A percentile compares a stretch with the other conserved stretches of the same genome.
These are phyloP conservation scores for Jamesozyma hellenica DNA, from an alignment of 805 yeast species.

Conservation along the genomic window DNA sequence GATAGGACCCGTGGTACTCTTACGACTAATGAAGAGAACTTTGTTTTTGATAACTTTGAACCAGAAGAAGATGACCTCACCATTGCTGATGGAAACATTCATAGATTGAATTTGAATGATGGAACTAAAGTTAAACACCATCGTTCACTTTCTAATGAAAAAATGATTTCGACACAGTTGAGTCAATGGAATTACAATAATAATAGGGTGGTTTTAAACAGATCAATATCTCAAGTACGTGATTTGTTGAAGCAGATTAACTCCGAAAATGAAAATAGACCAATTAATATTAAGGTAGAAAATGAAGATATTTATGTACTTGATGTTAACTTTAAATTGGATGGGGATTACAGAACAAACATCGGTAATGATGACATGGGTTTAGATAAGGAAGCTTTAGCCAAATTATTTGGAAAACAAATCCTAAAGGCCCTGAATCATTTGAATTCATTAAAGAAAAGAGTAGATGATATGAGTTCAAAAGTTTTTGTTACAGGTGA, in stretches of 20 bases:
- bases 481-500: conserved; percentile 96
- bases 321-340: conserved; percentile 21
- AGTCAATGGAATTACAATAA: conserved; percentile 72
- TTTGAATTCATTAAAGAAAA: conserved; percentile 56
- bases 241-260: conserved; percentile 43
- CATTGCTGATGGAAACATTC: neutral
- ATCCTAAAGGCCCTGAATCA: conserved; percentile 58
- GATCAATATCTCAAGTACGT: conserved; percentile 46
- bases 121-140: neutral
- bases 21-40: neutral
- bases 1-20: conserved; percentile 5
- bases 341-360: conserved; percentile 11
- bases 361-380: conserved; percentile 36
- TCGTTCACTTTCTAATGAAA: conserved; percentile 12
- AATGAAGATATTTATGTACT: conserved; percentile 21
- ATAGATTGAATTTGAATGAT: neutral
- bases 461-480: conserved; percentile 85
- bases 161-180: conserved; percentile 32
- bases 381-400: conserved; percentile 58
- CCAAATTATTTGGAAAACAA: conserved; percentile 61
- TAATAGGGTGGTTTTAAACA: conserved; percentile 52
- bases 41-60: neutral
- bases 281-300: conserved; percentile 46
- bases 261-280: conserved; percentile 47
- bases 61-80: neutral